Evolutionary conservation across 805 yeast species (phyloP).

Genomic region (Brettanomyces naardenensis): DNA sequence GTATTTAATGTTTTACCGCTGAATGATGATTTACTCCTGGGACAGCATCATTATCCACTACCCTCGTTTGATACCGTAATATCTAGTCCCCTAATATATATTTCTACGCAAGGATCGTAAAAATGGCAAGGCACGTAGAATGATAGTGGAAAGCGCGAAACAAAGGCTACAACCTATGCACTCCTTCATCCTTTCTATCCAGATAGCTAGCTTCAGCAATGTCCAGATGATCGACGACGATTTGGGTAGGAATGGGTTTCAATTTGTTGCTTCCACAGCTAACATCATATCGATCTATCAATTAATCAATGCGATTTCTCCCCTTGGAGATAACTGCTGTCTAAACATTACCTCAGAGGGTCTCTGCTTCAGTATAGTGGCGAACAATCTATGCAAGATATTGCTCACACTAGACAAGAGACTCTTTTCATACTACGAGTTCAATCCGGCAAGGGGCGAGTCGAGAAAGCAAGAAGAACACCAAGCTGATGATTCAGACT

Average conservation of each 20-base stretch:
- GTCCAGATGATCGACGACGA: too few relatives aligned
- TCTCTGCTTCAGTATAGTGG: constrained; percentile 40
- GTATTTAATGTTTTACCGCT: too few relatives aligned
- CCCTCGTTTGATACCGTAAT: too few relatives aligned
- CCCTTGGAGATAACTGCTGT: constrained; percentile 24
- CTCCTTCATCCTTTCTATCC: too few relatives aligned
- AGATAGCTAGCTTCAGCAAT: too few relatives aligned
- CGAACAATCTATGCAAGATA: constrained; percentile 33
- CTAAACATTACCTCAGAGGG: constrained; percentile 40
- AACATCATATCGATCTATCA: constrained; percentile 20
- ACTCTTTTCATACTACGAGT: constrained; percentile 28
- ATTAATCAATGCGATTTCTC: constrained; percentile 19
- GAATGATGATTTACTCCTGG: too few relatives aligned
- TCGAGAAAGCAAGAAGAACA: constrained; percentile 3
- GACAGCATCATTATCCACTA: too few relatives aligned
- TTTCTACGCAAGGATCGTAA: too few relatives aligned
- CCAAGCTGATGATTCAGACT: constrained; percentile 2
- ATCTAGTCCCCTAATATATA: too few relatives aligned
- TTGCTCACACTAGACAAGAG: constrained; percentile 30
- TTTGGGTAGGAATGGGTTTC: constrained; percentile 7
- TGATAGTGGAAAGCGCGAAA: too few relatives aligned
- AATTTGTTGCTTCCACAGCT: constrained; percentile 21
- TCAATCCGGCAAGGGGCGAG: constrained; percentile 8
- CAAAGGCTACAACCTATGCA: too few relatives aligned
- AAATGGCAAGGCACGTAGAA: too few relatives aligned